These are phyloP conservation scores for Pseudozyma tsukubaensis DNA, from an alignment of 1,284 basidiomycete species.

Conservation along the genomic window DNA sequence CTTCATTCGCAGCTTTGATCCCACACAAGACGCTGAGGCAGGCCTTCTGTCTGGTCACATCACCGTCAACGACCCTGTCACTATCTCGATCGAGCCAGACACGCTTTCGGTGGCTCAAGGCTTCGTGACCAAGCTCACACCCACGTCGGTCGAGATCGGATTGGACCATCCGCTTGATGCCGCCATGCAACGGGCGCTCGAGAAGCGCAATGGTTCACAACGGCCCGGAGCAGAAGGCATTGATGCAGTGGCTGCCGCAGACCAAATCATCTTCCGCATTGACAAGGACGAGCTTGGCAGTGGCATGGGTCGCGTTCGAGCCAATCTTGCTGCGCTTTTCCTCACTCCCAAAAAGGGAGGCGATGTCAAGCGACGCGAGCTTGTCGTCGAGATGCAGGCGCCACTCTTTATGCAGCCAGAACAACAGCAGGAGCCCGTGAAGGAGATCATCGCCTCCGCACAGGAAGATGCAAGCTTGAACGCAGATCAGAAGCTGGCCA, in stretches of 20 bases:
- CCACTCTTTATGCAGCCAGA: constrained; percentile 74
- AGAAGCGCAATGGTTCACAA: constrained; percentile 5
- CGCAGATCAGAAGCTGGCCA: constrained; percentile 78
- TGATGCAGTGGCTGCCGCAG: constrained; percentile 14
- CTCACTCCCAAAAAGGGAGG: constrained; percentile 74
- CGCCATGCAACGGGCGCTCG: constrained; percentile 42
- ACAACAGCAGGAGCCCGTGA: not conserved
- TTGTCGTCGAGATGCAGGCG: constrained; percentile 82
- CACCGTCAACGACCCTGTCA: constrained; percentile 81
- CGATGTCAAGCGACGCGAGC: constrained; percentile 73
- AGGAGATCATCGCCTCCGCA: not conserved
- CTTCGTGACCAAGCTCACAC: constrained; percentile 80
- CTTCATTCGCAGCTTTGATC: constrained; percentile 72
- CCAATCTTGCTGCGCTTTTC: constrained; percentile 90
- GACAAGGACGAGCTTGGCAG: constrained; percentile 91
- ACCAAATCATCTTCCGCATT: constrained; percentile 79
- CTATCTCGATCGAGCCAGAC: constrained; percentile 82
- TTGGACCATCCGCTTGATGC: constrained; percentile 80
- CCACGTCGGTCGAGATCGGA: constrained; percentile 78
- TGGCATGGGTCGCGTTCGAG: constrained; percentile 86
- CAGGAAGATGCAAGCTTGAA: constrained; percentile 74
- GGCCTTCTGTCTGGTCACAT: constrained; percentile 82
- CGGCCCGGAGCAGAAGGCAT: not conserved
- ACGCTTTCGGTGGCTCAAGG: constrained; percentile 86
- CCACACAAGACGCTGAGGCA: constrained; percentile 54